These are phyloP conservation scores for Venturia nashicola DNA, from an alignment of 2,329 filamentous ascomycete genomes.

Conservation along the genomic window DNA sequence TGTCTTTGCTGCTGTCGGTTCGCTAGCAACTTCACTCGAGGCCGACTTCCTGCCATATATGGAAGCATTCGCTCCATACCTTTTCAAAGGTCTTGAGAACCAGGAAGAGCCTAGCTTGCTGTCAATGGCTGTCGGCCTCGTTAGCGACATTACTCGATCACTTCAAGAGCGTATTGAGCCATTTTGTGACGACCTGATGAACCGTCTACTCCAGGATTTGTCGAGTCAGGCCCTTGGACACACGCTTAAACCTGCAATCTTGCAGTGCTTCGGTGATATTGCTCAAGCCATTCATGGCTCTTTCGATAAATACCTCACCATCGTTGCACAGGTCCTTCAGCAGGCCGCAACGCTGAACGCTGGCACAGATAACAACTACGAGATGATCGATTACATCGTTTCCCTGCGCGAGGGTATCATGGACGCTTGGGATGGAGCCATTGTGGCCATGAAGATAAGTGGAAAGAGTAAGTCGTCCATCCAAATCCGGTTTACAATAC, in stretches of 20 bases:
- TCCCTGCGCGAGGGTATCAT: conserved; percentile 95
- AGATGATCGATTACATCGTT: conserved; percentile 94
- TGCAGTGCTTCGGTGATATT: conserved; percentile 97
- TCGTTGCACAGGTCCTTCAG: conserved; percentile 88
- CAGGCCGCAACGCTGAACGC: conserved; percentile 78
- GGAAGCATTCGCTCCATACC: conserved; percentile 83
- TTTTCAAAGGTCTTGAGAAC: conserved; percentile 89
- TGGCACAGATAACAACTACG: conserved; percentile 68
- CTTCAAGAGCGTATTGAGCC: conserved; percentile 83
- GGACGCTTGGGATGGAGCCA: conserved; percentile 97
- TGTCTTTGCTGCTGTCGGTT: conserved; percentile 82
- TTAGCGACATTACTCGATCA: conserved; percentile 90
- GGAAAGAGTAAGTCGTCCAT: conserved; percentile 37
- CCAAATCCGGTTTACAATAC: no score
- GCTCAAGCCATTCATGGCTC: conserved; percentile 83
- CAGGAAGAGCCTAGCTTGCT: conserved; percentile 90
- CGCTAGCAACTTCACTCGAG: conserved; percentile 82
- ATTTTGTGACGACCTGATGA: conserved; percentile 97
- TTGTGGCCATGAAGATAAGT: conserved; percentile 81
- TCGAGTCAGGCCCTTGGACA: conserved; percentile 78
- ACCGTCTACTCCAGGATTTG: conserved; percentile 85
- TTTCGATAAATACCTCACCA: conserved; percentile 85
- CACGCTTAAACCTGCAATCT: conserved; percentile 94
- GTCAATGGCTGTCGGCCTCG: conserved; percentile 92
- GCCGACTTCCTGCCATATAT: conserved; percentile 95